Base-by-base conservation (phyloP, 1,139 yeast genomes). In the Pichia sp. region DNA sequence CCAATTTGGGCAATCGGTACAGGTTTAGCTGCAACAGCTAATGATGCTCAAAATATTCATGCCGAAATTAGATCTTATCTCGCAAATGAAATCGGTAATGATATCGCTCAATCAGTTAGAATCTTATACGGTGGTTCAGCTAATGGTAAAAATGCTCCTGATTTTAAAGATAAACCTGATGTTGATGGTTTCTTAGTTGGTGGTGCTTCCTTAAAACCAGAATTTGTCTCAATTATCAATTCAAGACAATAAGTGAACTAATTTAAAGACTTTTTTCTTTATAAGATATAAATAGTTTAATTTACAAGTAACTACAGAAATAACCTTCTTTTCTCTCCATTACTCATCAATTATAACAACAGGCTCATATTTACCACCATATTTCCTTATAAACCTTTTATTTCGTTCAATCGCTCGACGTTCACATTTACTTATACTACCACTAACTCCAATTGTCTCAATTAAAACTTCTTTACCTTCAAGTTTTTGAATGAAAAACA, bases 1-100 rank as follows among this genome's bases (percentile, higher is more conserved):
- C 99, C 99, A 58, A 96, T 91, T 56, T 91, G 98, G 98, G 99
- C 99, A 56, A 91, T 91, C 61, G 99, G 99, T 67, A 89, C 98
- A 56, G 99, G 99, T 62, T 79, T 91, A 62, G 96, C 97, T 61
- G 98, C 98, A 53, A 91, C 98, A 56, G 89, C 98, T 53, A 86
- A 84, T 53, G 97, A 91, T 63, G 97, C 96, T 56, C 95, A 88
- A 74, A 86, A 80, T 55, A 88, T 94, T 62, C 98, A 93, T 74
- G 77, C 77, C 64, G 77, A 74, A 54, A 84, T 93, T 70, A 85
- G 98, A 74, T 77, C 68, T 48, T 89, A 77, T 74, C 76, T 91
- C 66, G 71, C 76, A 54, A 70, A 74, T 61, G 77, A 84, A 67
- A 77, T 91, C 61, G 93, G 94, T 63, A 77, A 31, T 18, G 24